Conservation (phyloP, 2,329 filamentous ascomycete genomes). For the Teratosphaeria destructans region DNA sequence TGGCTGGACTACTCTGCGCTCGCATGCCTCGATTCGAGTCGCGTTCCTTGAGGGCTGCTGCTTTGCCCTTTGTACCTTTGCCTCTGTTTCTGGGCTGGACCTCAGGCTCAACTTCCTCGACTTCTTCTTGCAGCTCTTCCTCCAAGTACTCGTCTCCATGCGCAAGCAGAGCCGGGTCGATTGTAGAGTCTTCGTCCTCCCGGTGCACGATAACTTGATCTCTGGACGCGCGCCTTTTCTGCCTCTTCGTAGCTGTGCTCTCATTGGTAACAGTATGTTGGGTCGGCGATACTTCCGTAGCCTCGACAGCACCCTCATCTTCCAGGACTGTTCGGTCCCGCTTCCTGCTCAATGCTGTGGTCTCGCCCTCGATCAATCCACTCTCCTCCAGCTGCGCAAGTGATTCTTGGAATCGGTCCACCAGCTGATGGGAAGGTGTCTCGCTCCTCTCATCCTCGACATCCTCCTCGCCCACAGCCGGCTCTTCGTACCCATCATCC, state of each 20-base stretch:
- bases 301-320: slow-evolving; percentile 1
- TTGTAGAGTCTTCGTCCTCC: slow-evolving; percentile 4
- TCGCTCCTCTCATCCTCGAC: not conserved
- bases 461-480: not conserved
- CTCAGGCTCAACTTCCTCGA: not conserved
- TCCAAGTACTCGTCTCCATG: slow-evolving; percentile 7
- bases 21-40: slow-evolving; percentile 14
- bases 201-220: slow-evolving; percentile 7
- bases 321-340: slow-evolving; percentile 6
- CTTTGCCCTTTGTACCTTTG: slow-evolving; percentile 7
- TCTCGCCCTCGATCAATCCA: not conserved
- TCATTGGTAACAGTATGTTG: not conserved
- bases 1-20: slow-evolving; percentile 2
- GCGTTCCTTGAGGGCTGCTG: slow-evolving; percentile 9
- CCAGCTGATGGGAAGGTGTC: not conserved
- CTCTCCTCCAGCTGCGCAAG: not conserved
- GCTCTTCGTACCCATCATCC: slow-evolving; percentile 1
- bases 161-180: slow-evolving; percentile 10
- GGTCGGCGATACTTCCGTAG: not conserved
- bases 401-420: not conserved
- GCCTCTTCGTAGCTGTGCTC: slow-evolving; percentile 4
- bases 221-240: not conserved
- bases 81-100: slow-evolving; percentile 3
- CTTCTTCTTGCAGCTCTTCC: not conserved
- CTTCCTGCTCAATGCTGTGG: slow-evolving; percentile 5